Conservation (phyloP, 1,139 yeast species). For the Eremothecium cymbalariae region DNA sequence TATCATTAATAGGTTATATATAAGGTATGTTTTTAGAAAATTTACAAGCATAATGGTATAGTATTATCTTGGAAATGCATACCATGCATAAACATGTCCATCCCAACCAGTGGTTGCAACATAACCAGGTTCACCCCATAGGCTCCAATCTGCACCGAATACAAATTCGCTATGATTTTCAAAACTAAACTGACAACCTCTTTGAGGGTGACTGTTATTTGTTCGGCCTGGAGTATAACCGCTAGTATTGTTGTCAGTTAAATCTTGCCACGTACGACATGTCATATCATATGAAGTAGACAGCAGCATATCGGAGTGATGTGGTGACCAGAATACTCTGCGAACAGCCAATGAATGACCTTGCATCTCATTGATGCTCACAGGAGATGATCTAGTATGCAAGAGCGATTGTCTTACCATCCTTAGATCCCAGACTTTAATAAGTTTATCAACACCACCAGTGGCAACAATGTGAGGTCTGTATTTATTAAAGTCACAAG, state of each 20-base stretch:
- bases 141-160: constrained; percentile 89
- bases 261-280: constrained; percentile 75
- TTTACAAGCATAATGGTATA: constrained; percentile 5
- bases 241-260: constrained; percentile 38
- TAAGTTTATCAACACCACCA: constrained; percentile 80
- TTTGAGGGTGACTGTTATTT: constrained; percentile 36
- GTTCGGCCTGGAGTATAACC: constrained; percentile 40
- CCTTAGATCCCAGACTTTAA: constrained; percentile 82
- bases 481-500: constrained; percentile 89
- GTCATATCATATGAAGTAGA: constrained; percentile 91
- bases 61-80: constrained; percentile 36
- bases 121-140: constrained; percentile 97
- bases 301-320: constrained; percentile 58
- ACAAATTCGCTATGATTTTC: constrained; percentile 78
- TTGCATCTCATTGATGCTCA: constrained; percentile 49
- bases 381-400: constrained; percentile 54
- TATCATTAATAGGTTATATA: not conserved
- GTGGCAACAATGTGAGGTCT: constrained; percentile 70
- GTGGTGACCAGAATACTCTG: constrained; percentile 84
- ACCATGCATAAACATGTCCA: constrained; percentile 91
- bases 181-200: constrained; percentile 52
- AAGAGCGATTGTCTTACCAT: constrained; percentile 46
- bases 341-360: constrained; percentile 83
- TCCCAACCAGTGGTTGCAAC: constrained; percentile 96
- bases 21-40: not conserved